A percentile compares a stretch with the other conserved stretches of the same genome.
Conservation (phyloP, 768 basidiomycete genomes). For the Psilocybe sp. region DNA sequence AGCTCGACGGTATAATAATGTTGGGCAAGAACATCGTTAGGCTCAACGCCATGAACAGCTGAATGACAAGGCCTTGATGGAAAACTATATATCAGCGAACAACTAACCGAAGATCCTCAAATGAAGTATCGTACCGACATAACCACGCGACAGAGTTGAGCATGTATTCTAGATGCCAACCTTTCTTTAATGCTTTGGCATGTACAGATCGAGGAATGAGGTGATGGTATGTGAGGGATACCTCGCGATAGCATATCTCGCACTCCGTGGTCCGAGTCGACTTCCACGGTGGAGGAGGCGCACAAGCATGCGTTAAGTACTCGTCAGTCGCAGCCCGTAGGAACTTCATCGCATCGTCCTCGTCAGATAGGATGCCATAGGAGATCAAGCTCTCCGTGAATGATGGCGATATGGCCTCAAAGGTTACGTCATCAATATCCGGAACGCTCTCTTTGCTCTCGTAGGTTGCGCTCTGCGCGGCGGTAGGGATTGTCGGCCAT, state of each 20-base stretch:
- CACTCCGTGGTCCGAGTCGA: constrained; percentile 51
- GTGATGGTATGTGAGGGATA: constrained; percentile 61
- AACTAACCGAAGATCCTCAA: neutral
- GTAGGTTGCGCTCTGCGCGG: constrained; percentile 37
- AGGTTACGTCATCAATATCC: constrained; percentile 33
- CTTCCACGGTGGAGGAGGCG: constrained; percentile 51
- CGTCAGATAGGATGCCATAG: constrained; percentile 41
- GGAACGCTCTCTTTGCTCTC: constrained; percentile 29
- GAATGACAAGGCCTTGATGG: constrained; percentile 45
- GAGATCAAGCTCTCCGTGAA: constrained; percentile 51
- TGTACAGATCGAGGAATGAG: constrained; percentile 55
- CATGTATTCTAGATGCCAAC: constrained; percentile 52
- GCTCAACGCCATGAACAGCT: constrained; percentile 40
- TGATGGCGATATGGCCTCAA: constrained; percentile 36
- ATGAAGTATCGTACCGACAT: constrained; percentile 36
- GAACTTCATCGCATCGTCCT: constrained; percentile 37
- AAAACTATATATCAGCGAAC: neutral
- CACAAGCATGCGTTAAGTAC: constrained; percentile 44
- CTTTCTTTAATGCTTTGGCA: constrained; percentile 52
- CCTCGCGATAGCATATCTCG: constrained; percentile 57
- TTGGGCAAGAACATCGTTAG: constrained; percentile 48
- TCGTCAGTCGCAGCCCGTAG: constrained; percentile 37
- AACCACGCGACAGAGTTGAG: constrained; percentile 61
- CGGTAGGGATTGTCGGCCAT: constrained; percentile 40
- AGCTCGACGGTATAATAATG: constrained; percentile 48